These are phyloP conservation scores for Fusarium penzigii DNA, from an alignment of 2,329 filamentous ascomycete genomes.

Conservation along the genomic window DNA sequence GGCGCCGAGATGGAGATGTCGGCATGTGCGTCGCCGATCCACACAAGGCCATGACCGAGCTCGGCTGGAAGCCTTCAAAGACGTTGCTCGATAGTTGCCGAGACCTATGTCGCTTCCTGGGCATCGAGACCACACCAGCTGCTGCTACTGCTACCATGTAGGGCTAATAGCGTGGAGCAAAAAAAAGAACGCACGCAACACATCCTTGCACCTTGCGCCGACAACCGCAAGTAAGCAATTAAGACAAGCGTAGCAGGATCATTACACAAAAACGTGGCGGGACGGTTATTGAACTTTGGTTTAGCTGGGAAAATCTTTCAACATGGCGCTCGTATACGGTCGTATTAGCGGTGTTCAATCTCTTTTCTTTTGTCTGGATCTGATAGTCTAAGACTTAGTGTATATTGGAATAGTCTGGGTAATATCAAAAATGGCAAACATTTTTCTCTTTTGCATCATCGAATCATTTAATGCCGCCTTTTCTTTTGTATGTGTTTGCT, in stretches of 20 bases:
- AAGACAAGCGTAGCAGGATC: background rate
- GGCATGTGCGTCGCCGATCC: constrained; percentile 45
- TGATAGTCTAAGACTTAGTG: background rate
- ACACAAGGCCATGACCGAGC: constrained; percentile 40
- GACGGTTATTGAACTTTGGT: background rate
- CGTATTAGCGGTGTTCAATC: background rate
- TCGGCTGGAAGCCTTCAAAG: constrained; percentile 40
- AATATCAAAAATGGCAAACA: background rate
- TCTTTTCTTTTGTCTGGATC: background rate
- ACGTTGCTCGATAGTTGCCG: constrained; percentile 17
- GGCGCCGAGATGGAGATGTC: constrained; percentile 43
- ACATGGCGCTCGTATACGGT: background rate
- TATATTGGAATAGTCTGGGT: background rate
- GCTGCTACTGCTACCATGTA: too few relatives aligned
- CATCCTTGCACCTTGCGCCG: too few relatives aligned
- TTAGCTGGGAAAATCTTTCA: background rate
- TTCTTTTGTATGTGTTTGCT: too few relatives aligned
- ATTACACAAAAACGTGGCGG: background rate
- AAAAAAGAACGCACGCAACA: too few relatives aligned
- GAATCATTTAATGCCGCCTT: too few relatives aligned
- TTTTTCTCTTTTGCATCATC: background rate
- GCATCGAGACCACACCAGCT: background rate
- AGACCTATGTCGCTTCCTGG: constrained; percentile 16
- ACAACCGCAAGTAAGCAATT: too few relatives aligned
- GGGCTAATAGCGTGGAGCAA: too few relatives aligned